phyloP scores from a whole-genome alignment of 1,284 basidiomycete genomes.

The Phlebopus sp. region DNA sequence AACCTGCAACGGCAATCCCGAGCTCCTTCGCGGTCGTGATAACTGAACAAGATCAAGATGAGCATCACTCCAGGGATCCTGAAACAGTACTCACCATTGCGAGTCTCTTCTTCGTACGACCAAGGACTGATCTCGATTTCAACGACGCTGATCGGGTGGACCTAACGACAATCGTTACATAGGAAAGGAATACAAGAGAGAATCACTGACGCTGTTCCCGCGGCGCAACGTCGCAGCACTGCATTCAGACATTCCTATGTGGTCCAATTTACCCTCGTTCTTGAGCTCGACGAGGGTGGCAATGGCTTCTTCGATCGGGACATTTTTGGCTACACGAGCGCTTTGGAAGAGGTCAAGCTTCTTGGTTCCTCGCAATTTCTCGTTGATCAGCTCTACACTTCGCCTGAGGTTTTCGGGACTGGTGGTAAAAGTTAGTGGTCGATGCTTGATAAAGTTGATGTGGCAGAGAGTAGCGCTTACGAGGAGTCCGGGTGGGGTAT shows the following conservation, averaged over 20 bases:
- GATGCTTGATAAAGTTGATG: not conserved
- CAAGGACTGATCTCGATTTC: constrained; percentile 57
- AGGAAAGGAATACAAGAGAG: not conserved
- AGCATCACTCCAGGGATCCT: not conserved
- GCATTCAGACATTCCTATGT: constrained; percentile 54
- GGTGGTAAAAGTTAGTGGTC: not conserved
- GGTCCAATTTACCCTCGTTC: constrained; percentile 45
- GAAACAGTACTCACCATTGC: constrained; percentile 29
- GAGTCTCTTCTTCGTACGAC: constrained; percentile 43
- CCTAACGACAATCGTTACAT: constrained; percentile 23
- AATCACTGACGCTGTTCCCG: constrained; percentile 36
- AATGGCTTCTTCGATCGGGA: constrained; percentile 38
- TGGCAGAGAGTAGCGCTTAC: constrained; percentile 16
- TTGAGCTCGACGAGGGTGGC: constrained; percentile 33
- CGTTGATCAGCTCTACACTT: constrained; percentile 40
- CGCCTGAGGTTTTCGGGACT: constrained; percentile 38
- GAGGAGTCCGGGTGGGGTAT: constrained; percentile 19
- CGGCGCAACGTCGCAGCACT: constrained; percentile 47
- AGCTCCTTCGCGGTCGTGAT: constrained; percentile 42
- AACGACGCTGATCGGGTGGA: constrained; percentile 46
- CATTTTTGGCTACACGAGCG: constrained; percentile 39
- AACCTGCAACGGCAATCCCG: constrained; percentile 51
- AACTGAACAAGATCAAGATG: constrained; percentile 31
- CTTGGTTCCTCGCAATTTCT: constrained; percentile 43
- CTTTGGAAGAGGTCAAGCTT: constrained; percentile 49